Evolutionary conservation across 176 grass and related monocot genomes (phyloP), one percentile per base, ranked within the genome.

Genomic region (Bothriochloa decipiens): DNA sequence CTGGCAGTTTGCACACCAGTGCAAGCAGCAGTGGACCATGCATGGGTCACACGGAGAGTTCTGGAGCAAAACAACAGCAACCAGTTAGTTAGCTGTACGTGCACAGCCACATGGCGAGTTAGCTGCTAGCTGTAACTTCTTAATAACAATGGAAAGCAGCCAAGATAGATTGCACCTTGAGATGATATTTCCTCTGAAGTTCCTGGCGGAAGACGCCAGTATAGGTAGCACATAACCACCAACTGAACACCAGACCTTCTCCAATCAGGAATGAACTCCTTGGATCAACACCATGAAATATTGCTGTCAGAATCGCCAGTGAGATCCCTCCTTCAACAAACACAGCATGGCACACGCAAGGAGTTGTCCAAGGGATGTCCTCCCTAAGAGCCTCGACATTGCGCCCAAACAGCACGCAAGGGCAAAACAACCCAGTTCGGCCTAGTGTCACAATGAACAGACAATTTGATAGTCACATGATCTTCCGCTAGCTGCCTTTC

Each of bases 141-240:
- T 25, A 61, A 11, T 25, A 61, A 11, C n/a, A 25, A 22, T 25
- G 57, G 22, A 61, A 60, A 60, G 22, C 20, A 60, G 3, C 27
- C 11, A 65, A 47, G 46, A 46, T 33, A 18, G 8, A 20, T 47
- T 74, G 77, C 65, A 97, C 95, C 92, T 94, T 86, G 33, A 97
- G 95, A 87, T 97, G 95, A 69, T 97, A 97, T 86, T 91, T 91
- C 90, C 90, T 97, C 84, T 97, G 92, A 41, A 97, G 86, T 84
- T 91, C 88, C 67, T 97, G 95, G 25, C 95, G 90, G 65, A 87
- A 92, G 71, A 93, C 81, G 70, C 95, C 92, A 81, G 92, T 97
- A 81, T 95, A 97, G 68, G 92, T 95, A 53, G 76, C 92, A 82
- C 95, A 97, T 77, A 97, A 77, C 95, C 95, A 97, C 95, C 95